Conservation (phyloP, 257 asterid species). For the Penstemon eatonii region DNA sequence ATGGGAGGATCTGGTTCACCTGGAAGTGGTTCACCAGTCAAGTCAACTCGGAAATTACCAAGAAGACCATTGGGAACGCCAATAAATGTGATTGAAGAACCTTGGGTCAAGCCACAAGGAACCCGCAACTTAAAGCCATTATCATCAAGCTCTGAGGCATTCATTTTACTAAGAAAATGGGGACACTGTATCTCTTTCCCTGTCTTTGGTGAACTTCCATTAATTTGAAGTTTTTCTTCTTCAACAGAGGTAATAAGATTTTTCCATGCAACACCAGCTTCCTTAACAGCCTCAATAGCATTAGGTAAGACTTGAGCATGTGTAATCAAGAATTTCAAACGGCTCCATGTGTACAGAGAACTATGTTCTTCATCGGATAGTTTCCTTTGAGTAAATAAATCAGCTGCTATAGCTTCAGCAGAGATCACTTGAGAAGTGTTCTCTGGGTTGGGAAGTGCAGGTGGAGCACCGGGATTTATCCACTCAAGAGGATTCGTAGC, state of each 20-base stretch:
- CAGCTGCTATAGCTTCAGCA: slow-evolving; percentile 43
- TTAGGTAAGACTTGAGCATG: slow-evolving; percentile 77
- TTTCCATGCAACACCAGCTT: slow-evolving; percentile 81
- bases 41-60: slow-evolving; percentile 80
- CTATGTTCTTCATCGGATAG: slow-evolving; percentile 56
- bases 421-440: slow-evolving; percentile 57
- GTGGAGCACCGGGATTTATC: slow-evolving; percentile 58
- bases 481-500: slow-evolving; percentile 87
- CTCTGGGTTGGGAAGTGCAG: slow-evolving; percentile 53
- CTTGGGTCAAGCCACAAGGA: slow-evolving; percentile 97
- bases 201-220: slow-evolving; percentile 58
- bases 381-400: slow-evolving; percentile 55
- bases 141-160: slow-evolving; percentile 65
- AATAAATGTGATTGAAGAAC: slow-evolving; percentile 89
- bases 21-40: slow-evolving; percentile 93
- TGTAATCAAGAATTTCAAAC: slow-evolving; percentile 49
- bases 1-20: slow-evolving; percentile 98
- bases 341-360: slow-evolving; percentile 77
- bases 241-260: slow-evolving; percentile 70
- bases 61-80: slow-evolving; percentile 94
- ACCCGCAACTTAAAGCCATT: slow-evolving; percentile 62
- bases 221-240: slow-evolving; percentile 58
- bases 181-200: slow-evolving; percentile 97
- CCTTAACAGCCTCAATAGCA: slow-evolving; percentile 80
- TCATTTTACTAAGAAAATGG: slow-evolving; percentile 82